Conservation (phyloP, 225 moss, liverwort and hornwort genomes). For the Takakia lepidozioides region DNA sequence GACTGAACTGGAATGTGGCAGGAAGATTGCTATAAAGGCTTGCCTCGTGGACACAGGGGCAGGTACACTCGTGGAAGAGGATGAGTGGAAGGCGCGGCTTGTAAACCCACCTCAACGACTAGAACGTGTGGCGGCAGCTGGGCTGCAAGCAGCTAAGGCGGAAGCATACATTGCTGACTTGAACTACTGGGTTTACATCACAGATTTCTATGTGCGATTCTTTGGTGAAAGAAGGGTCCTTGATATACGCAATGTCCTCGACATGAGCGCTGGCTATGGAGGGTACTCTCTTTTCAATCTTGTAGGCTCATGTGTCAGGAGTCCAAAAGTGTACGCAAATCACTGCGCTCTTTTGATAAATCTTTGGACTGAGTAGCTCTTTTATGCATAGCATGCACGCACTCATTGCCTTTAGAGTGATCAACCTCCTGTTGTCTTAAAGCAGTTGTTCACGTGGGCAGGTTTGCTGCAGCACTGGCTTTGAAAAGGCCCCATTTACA, state of each 20-base stretch:
- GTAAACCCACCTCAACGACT: slow-evolving; percentile 22
- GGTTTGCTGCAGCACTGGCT: slow-evolving; percentile 83
- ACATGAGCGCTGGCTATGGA: slow-evolving; percentile 51
- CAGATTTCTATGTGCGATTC: slow-evolving; percentile 37
- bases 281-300: no score
- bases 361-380: no score
- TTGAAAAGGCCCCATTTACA: slow-evolving; percentile 39
- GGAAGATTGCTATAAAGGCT: slow-evolving; percentile 39
- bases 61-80: neutral
- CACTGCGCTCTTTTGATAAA: no score
- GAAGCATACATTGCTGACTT: slow-evolving; percentile 38
- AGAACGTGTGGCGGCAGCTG: slow-evolving; percentile 13
- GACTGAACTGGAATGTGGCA: no score
- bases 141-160: slow-evolving; percentile 28
- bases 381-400: no score
- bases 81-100: slow-evolving; percentile 33
- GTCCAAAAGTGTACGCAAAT: no score
- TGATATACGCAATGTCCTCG: slow-evolving; percentile 46
- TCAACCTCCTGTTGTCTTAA: no score
- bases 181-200: slow-evolving; percentile 51
- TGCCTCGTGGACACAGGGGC: slow-evolving; percentile 23
- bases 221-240: slow-evolving; percentile 31
- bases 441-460: no score
- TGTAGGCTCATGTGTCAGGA: no score
- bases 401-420: no score